These are phyloP conservation scores for Xylariaceae sp. DNA, from an alignment of 2,329 filamentous ascomycete genomes.

Conservation along the genomic window DNA sequence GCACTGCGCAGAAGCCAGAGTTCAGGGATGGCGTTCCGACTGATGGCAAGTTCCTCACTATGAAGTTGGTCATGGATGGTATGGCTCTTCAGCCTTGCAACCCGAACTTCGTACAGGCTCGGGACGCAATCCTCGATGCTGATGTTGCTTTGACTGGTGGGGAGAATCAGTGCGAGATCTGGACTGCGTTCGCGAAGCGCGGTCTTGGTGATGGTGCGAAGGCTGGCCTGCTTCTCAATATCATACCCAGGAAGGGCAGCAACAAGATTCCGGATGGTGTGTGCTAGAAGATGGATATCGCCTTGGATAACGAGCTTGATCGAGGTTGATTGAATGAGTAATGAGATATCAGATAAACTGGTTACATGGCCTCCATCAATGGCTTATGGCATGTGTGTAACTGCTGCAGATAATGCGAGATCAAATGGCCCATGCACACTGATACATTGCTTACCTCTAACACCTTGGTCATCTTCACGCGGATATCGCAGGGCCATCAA, in stretches of 20 bases:
- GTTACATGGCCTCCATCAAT: no score
- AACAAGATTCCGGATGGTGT: conserved; percentile 29
- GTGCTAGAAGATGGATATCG: conserved; percentile 21
- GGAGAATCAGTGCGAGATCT: conserved; percentile 46
- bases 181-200: conserved; percentile 50
- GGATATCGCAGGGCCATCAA: no score
- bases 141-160: conserved; percentile 47
- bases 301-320: no score
- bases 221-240: conserved; percentile 4
- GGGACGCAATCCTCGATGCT: conserved; percentile 51
- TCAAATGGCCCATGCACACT: no score
- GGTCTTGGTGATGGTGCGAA: conserved; percentile 41
- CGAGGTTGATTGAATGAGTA: no score
- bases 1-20: conserved; percentile 36
- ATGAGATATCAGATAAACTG: no score
- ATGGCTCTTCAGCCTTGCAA: conserved; percentile 52
- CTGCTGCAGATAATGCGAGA: no score
- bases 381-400: no score
- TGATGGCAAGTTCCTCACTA: conserved; percentile 46
- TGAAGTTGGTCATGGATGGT: conserved; percentile 49
- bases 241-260: conserved; percentile 27
- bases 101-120: conserved; percentile 46
- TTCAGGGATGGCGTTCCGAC: conserved; percentile 44
- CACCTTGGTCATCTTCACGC: no score
- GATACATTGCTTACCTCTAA: no score